Percentiles rank a stretch among this genome's conserved stretches.
Evolutionary conservation across 192 early-diverging fungal species (phyloP).

Genomic region (Backusella mclennaniae): DNA sequence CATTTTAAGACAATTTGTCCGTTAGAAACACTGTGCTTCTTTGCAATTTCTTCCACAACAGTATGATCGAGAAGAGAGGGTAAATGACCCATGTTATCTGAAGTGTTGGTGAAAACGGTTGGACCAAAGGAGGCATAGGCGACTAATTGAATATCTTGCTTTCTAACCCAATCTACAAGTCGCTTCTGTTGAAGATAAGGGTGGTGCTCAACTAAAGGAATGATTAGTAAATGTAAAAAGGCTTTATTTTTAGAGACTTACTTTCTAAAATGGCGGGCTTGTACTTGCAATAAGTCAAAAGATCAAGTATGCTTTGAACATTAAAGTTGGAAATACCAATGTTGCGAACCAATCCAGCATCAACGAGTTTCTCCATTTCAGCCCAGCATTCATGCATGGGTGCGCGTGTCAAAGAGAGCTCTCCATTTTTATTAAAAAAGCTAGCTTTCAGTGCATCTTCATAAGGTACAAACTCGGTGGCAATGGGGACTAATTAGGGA

Average conservation of each 20-base stretch:
- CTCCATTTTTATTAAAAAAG: conserved; percentile 11
- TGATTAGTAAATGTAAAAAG: neutral
- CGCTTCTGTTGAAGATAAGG: conserved; percentile 67
- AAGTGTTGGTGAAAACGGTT: conserved; percentile 18
- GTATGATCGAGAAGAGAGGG: conserved; percentile 48
- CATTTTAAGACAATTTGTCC: conserved; percentile 63
- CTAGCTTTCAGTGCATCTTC: neutral
- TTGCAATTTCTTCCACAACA: conserved; percentile 50
- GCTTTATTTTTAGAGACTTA: neutral
- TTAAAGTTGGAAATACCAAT: conserved; percentile 76
- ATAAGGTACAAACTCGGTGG: neutral
- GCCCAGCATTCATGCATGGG: conserved; percentile 63
- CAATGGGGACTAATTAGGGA: neutral
- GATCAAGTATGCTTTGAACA: conserved; percentile 39
- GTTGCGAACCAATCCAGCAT: conserved; percentile 48
- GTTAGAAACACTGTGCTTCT: conserved; percentile 44
- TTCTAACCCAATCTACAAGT: conserved; percentile 56
- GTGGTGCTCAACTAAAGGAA: conserved; percentile 56
- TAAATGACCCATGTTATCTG: conserved; percentile 22
- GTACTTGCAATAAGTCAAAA: conserved; percentile 55
- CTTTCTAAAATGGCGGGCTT: conserved; percentile 67
- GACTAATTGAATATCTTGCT: conserved; percentile 57
- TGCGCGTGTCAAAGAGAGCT: conserved; percentile 35
- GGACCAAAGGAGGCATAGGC: conserved; percentile 74
- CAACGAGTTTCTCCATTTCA: conserved; percentile 70